Percentiles rank a stretch among this genome's conserved stretches.
These are phyloP conservation scores for Lipomyces mesembrius DNA, from an alignment of 805 yeast genomes.

Conservation along the genomic window DNA sequence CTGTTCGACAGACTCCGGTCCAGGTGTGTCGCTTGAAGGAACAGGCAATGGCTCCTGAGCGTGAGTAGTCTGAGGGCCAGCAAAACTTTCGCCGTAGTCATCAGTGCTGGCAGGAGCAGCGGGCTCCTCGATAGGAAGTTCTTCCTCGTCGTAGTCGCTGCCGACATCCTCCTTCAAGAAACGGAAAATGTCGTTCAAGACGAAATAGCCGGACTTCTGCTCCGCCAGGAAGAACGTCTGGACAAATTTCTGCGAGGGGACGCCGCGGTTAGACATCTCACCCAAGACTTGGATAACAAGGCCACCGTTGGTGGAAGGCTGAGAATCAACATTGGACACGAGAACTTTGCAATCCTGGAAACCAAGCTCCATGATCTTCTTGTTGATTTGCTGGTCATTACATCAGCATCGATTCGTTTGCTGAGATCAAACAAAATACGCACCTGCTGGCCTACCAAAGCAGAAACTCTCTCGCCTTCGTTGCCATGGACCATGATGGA, in stretches of 20 bases:
- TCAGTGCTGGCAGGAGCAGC: slow-evolving; percentile 1
- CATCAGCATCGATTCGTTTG: background rate
- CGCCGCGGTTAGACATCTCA: slow-evolving; percentile 47
- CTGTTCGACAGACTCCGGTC: slow-evolving; percentile 70
- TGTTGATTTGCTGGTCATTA: slow-evolving; percentile 41
- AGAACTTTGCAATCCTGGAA: slow-evolving; percentile 47
- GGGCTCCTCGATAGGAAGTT: slow-evolving; percentile 9
- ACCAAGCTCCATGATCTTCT: slow-evolving; percentile 42
- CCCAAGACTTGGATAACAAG: slow-evolving; percentile 50
- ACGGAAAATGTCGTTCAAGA: slow-evolving; percentile 49
- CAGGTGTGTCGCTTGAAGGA: slow-evolving; percentile 24
- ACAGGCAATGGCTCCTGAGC: slow-evolving; percentile 13
- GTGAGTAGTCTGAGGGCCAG: slow-evolving; percentile 7
- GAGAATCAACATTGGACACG: slow-evolving; percentile 48
- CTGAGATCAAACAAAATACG: background rate
- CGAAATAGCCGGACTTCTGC: slow-evolving; percentile 43
- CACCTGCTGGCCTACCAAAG: slow-evolving; percentile 43
- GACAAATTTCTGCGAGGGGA: slow-evolving; percentile 46
- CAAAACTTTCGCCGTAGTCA: background rate
- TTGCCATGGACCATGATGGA: slow-evolving; percentile 48
- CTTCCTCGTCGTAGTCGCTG: slow-evolving; percentile 25
- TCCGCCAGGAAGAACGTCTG: slow-evolving; percentile 50
- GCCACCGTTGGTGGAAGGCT: slow-evolving; percentile 45
- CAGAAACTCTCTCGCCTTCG: slow-evolving; percentile 45
- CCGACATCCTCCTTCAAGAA: slow-evolving; percentile 45